phyloP scores from a whole-genome alignment of 1,284 basidiomycete genomes.

The Boletus smithii region DNA sequence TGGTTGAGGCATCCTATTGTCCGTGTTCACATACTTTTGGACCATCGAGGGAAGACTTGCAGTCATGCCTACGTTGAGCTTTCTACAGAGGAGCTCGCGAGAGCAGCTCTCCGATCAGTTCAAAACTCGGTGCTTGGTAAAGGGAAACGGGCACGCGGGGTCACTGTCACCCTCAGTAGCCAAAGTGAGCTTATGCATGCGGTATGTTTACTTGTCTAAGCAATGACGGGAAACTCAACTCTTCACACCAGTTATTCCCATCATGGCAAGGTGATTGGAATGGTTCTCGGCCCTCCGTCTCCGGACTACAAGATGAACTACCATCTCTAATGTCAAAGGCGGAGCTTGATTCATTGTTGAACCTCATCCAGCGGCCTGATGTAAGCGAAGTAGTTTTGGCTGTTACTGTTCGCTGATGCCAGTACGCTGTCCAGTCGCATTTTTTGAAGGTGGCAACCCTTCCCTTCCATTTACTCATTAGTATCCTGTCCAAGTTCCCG shows the following conservation, averaged over 20 bases:
- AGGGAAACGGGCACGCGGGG: constrained; percentile 71
- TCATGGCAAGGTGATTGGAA: constrained; percentile 75
- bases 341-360: constrained; percentile 60
- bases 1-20: constrained; percentile 69
- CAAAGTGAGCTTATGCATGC: constrained; percentile 77
- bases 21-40: constrained; percentile 71
- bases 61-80: constrained; percentile 80
- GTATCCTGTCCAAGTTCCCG: constrained; percentile 72
- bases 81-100: constrained; percentile 52
- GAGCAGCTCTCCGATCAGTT: constrained; percentile 61
- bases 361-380: constrained; percentile 71
- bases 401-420: constrained; percentile 9
- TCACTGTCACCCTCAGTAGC: constrained; percentile 72
- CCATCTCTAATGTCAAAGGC: constrained; percentile 60
- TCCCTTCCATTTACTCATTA: constrained; percentile 71
- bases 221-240: constrained; percentile 6
- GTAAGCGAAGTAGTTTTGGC: constrained; percentile 40
- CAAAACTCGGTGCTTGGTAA: constrained; percentile 67
- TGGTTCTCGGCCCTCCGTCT: constrained; percentile 60
- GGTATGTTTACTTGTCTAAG: constrained; percentile 39
- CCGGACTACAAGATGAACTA: constrained; percentile 53
- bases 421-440: constrained; percentile 52
- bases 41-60: constrained; percentile 73
- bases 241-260: constrained; percentile 60
- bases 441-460: constrained; percentile 79